Evolutionary conservation across 2,329 filamentous ascomycete genomes (phyloP), one percentile per base, ranked within the genome.

Genomic region (Fusarium brevicatenulatum): DNA sequence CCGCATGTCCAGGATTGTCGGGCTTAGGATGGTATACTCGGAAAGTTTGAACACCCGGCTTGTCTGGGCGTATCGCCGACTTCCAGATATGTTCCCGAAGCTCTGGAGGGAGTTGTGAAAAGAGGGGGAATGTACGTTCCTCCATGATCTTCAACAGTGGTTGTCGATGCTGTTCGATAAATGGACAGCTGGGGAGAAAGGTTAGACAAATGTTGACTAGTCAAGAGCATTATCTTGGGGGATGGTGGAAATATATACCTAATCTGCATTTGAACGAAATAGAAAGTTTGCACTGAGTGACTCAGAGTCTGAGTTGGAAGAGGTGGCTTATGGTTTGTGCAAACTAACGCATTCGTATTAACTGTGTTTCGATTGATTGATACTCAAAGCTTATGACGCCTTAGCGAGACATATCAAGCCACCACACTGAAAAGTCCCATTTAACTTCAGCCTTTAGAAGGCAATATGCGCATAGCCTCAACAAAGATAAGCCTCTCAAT

Each of bases 171-270:
- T 15, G 13, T 13, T 23, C n/a, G 5, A 23, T 9, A 23, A 15
- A 16, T 0, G 40, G 9, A 13, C 4, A 4, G 43, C 11, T 11
- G 10, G 23, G 23, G 16, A 25, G 23, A 25, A 25, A 12, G 5
- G 9, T 21, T 5, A 13, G 7, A 19, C 9, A 28, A 16, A 15
- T 21, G 19, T 10, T 15, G 7, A 5, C 4, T 7, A 21, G 25
- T 10, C 0, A 15, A 13, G 6, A 30, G 21, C 1, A 21, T 10
- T 15, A 4, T 15, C 2, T 21, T 10, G 25, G 7, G 25, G 25
- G 11, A 9, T 9, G 25, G 19, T 13, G 0, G 10, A 10, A 10
- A 18, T 28, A 47, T 47, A 16, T 21, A 21, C 5, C 0, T 19
- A 11, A 19, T 6, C 11, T 21, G 8, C 11, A 21, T 47, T 18